Evolutionary conservation across 768 basidiomycete genomes (phyloP), one percentile per base, ranked within the genome.

Genomic region (Heimioporus sp.): DNA sequence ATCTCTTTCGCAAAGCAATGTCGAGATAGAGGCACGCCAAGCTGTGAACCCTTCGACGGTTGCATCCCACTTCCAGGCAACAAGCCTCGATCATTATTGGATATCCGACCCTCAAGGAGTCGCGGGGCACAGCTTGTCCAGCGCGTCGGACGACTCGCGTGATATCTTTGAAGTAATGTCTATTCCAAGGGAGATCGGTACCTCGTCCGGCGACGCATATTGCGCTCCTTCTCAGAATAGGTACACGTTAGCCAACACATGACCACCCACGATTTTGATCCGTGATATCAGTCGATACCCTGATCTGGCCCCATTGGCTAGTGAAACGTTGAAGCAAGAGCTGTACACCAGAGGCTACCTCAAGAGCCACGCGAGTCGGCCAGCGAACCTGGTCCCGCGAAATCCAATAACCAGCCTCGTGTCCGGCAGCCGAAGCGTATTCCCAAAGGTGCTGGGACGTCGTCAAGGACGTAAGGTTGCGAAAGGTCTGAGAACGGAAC

Each of bases 281-380:
- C n/a, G 44, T 12, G 43, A 43, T 20, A 28, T 9, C 48, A 66
- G 61, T 24, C 48, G 21, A 24, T 36, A 13, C 19, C 41, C 32
- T 31, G 43, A 46, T 55, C 55, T 67, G 24, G 56, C 56, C 1
- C 66, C 65, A 10, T 45, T 69, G 31, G 67, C 67, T 2, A 67
- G 67, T 17, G 53, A 69, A 45, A 32, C n/a, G 10, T 46, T 69
- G 47, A 67, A 51, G 47, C 56, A 69, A 45, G 67, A 69, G 43
- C 53, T 69, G 3, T 69, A 63, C 43, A 35, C 41, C 47, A 55
- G 55, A 47, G 67, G 67, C 16, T 69, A 67, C 53, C 16, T 65
- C 39, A 61, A 51, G 51, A 51, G 57, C 43, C 63, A 62, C 40
- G 7, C 43, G 21, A 54, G 46, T 46, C 55, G 28, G 17, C 21